These are phyloP conservation scores for Aspergillus fumigatus DNA, from an alignment of 2,329 filamentous ascomycete species.

Conservation along the genomic window DNA sequence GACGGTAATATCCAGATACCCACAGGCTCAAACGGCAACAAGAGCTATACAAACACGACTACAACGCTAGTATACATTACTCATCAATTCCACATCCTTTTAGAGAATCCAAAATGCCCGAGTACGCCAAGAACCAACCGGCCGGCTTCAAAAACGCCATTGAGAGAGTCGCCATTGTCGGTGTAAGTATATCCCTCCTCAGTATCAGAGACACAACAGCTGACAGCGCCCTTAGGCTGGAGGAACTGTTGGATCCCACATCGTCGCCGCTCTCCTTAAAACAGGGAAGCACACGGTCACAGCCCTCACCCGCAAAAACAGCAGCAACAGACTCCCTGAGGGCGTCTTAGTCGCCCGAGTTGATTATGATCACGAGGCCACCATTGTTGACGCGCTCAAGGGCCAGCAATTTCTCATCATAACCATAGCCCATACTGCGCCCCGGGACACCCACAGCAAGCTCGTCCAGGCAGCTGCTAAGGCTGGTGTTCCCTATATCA, in stretches of 20 bases:
- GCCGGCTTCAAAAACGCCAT: constrained; percentile 29
- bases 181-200: constrained; percentile 22
- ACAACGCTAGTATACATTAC: not conserved
- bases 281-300: constrained; percentile 50
- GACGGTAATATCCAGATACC: not conserved
- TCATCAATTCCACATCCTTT: not conserved
- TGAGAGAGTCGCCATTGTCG: constrained; percentile 37
- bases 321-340: constrained; percentile 40
- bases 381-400: constrained; percentile 47
- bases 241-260: constrained; percentile 28
- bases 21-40: constrained; percentile 1
- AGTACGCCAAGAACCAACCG: constrained; percentile 22
- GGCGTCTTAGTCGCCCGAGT: constrained; percentile 42
- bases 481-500: constrained; percentile 52
- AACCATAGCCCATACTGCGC: constrained; percentile 45
- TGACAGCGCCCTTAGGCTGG: constrained; percentile 26
- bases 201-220: not conserved
- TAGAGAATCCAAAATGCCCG: constrained; percentile 8
- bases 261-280: constrained; percentile 37
- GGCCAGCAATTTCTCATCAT: constrained; percentile 58
- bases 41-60: constrained; percentile 5
- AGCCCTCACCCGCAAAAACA: constrained; percentile 46
- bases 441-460: constrained; percentile 45
- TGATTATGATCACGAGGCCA: constrained; percentile 46
- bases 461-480: constrained; percentile 53